Percentiles rank a stretch among this genome's conserved stretches.
Conservation (phyloP, 352 stramenopile genomes). For the Phytopythium kandeliae region DNA sequence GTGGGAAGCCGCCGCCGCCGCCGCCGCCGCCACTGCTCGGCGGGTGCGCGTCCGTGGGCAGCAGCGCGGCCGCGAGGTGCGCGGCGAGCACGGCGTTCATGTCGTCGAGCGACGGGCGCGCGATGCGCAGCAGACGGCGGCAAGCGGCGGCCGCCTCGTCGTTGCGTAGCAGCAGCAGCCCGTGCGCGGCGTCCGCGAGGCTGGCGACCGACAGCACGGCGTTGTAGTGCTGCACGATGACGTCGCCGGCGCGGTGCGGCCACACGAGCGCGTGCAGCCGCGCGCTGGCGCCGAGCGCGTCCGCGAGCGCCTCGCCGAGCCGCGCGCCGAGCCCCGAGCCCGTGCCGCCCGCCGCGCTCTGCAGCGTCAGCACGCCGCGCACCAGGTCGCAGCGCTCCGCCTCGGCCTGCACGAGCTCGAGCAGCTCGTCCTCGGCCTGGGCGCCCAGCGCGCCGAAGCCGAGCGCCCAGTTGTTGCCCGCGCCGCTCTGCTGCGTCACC, state of each 20-base stretch:
- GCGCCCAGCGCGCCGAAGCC: slow-evolving; percentile 53
- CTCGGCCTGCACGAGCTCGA: slow-evolving; percentile 57
- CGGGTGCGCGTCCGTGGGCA: slow-evolving; percentile 24
- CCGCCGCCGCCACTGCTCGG: too few species aligned
- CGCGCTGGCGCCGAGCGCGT: slow-evolving; percentile 47
- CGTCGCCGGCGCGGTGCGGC: slow-evolving; percentile 78
- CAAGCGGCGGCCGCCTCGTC: slow-evolving; percentile 55
- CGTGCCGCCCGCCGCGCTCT: slow-evolving; percentile 85
- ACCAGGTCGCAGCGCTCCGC: slow-evolving; percentile 65
- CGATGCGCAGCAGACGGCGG: slow-evolving; percentile 42
- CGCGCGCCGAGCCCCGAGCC: slow-evolving; percentile 84
- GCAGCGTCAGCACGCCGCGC: slow-evolving; percentile 64
- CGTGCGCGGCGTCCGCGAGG: slow-evolving; percentile 48
- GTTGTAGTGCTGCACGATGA: slow-evolving; percentile 91
- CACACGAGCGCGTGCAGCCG: slow-evolving; percentile 77
- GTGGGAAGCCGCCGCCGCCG: slow-evolving; percentile 14
- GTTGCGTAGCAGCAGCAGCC: slow-evolving; percentile 73
- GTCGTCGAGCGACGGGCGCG: slow-evolving; percentile 48
- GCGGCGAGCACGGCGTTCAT: slow-evolving; percentile 62
- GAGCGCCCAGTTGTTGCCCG: slow-evolving; percentile 79
- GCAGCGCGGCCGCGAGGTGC: slow-evolving; percentile 48
- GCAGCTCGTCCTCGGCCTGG: slow-evolving; percentile 28
- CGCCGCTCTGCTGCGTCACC: slow-evolving; percentile 57
- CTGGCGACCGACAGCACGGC: slow-evolving; percentile 81
- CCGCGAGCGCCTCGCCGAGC: slow-evolving; percentile 63